Evolutionary conservation across 805 yeast genomes (phyloP), one percentile per base, ranked within the genome.

Genomic region (fission yeast (Schizosaccharomyces pombe)): DNA sequence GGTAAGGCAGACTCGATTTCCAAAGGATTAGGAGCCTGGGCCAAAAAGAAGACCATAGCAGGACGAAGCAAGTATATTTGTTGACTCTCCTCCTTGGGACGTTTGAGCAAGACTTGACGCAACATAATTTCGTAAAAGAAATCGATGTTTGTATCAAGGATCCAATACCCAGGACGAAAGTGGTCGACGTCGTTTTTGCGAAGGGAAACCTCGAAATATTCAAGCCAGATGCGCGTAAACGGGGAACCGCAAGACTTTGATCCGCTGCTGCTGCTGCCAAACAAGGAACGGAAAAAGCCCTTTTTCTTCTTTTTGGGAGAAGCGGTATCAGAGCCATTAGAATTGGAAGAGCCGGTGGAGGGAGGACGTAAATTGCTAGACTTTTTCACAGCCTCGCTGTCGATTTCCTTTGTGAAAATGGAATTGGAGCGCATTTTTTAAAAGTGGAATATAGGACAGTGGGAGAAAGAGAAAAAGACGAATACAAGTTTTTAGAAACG

Each of bases 21-120:
- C 6, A n/a, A 8, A 16, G 54, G 43, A 14, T 57, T 60, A 12
- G 56, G 57, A 9, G 55, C 52, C 31, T 77, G 78, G 43, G 75
- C 71, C 30, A 82, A 66, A 29, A 83, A 64, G 61, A 76, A 83
- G 0, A 76, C 75, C 66, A 83, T 70, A 4, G 86, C 72, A 0
- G 93, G 91, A 56, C 76, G 65, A 14, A 77, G 55, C 1, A 77
- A 62, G 16, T 22, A 28, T 4, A 56, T 22, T 26, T 43, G 30
- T 9, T 24, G 30, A 2, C 30, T 9, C 5, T 22, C 26, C 9
- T 26, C 26, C 14, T 53, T 24, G 1, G 53, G 40, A 6, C 53
- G 57, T 19, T 31, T 16, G 16, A 22, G 5, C 51, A 52, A 24
- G 8, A 34, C 43, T 16, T 33, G 43, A 9, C 47, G 47, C 24